Evolutionary conservation across 2,329 filamentous ascomycete genomes (phyloP), one percentile per base, ranked within the genome.

Genomic region (Allantophomopsis lycopodina): DNA sequence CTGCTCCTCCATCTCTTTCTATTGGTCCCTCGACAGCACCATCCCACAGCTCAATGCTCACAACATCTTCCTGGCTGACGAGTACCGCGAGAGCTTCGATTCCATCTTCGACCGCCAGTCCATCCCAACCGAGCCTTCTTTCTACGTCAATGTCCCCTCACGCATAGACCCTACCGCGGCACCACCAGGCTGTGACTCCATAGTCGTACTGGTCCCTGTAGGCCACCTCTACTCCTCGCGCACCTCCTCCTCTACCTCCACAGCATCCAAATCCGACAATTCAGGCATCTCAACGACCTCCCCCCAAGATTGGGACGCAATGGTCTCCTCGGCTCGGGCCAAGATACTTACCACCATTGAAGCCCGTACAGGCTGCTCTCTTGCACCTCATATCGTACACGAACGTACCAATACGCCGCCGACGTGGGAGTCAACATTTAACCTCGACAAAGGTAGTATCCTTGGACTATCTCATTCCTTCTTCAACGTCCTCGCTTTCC

Each of bases 71-170:
- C 69, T 86, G 6, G 79, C 81, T 2, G 75, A 83, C 48, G 67
- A 80, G 46, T 87, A 84, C 55, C 66, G 66, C 38, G 76, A 81
- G 48, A 78, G 71, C n/a, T 86, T 86, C 50, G 80, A 86, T 55
- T 69, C 71, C 42, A 86, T 86, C 43, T 86, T 87, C 65, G 74
- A 80, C 46, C 62, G 72, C 21, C 76, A 84, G 43, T 60, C 68
- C 2, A 73, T 86, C 7, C 82, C 82, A 1, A 56, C 67, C 2
- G 67, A 84, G 42, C 81, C 81, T 0, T 79, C 73, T 41, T 87
- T 86, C 62, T 86, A 86, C 57, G 71, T 86, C 57, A 84, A 86
- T 52, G 79, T 86, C 0, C 82, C 82, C 0, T 79, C 71, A 36
- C 69, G 80, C 11, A 68, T 84, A 7, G 82, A 86, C 46, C 62